Evolutionary conservation across 306 rosid genomes (phyloP), one percentile per base, ranked within the genome.

Genomic region (Trifolium pratense): DNA sequence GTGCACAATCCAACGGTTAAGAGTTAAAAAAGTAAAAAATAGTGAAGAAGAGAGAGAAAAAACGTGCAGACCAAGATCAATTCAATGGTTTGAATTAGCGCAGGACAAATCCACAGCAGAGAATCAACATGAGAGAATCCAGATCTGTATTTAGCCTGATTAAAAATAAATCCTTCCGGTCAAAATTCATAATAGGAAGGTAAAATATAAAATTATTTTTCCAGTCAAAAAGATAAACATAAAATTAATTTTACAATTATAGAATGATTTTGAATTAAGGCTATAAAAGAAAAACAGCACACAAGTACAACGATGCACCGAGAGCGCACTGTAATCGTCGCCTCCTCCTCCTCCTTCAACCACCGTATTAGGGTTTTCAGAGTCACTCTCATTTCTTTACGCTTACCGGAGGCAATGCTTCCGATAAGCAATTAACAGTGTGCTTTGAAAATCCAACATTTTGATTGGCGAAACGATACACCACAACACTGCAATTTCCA

Each of bases 261-360:
- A 7, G 42, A 59, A 29, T 9, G 1, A 59, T 59, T 29, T 21
- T 31, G 18, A 59, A 59, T 26, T 29, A 16, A 29, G 65, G 5
- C 65, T 59, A 59, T 59, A 59, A 59, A 59, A 14, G 6, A 15
- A 59, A 57, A 59, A 59, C 5, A n/a, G 1, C 0, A 59, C 40
- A 59, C 40, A 29, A 59, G 20, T 29, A 10, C 37, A 59, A 59
- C 65, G 37, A 29, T 58, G 65, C 65, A 39, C 17, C 36, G 29
- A n/a, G 46, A 34, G 43, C 2, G n/a, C 13, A 17, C 46, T 62
- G 25, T 5, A 13, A 59, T 43, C 70, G 6, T 39, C 70, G 36
- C 51, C 68, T 17, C 68, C 32, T 64, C 18, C 70, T 20, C 51
- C 68, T 17, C 68, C 32, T 64, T 64, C 34, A 7, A 64, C 70